phyloP scores from a whole-genome alignment of 2,329 filamentous ascomycete genomes.

The Claviceps sp. region DNA sequence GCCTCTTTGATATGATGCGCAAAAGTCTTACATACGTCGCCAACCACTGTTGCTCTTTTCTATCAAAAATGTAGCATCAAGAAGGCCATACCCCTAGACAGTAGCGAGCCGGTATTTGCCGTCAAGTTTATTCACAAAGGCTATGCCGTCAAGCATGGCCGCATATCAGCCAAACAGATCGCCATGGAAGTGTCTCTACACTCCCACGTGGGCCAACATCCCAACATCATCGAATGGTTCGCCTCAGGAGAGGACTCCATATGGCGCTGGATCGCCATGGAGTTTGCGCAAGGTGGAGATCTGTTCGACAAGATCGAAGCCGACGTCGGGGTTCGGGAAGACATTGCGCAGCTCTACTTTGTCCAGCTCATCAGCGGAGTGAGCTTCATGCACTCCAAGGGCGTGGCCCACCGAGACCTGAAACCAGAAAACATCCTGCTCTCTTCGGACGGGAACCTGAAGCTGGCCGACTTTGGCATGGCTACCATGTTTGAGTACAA shows the following conservation, averaged over 20 bases:
- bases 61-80: conserved; percentile 53
- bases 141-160: conserved; percentile 79
- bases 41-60: conserved; percentile 3
- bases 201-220: conserved; percentile 74
- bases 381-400: conserved; percentile 90
- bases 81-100: conserved; percentile 68
- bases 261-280: conserved; percentile 98
- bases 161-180: conserved; percentile 78
- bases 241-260: conserved; percentile 69
- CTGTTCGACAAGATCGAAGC: conserved; percentile 99
- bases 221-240: conserved; percentile 90
- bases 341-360: conserved; percentile 96
- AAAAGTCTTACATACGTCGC: not conserved
- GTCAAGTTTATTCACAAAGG: conserved; percentile 99
- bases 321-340: conserved; percentile 83
- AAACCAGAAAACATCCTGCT: conserved; percentile 94
- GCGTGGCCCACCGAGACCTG: conserved; percentile 81
- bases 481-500: conserved; percentile 89
- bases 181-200: conserved; percentile 86
- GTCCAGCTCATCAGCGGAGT: conserved; percentile 81
- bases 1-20: not conserved
- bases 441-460: conserved; percentile 71
- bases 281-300: conserved; percentile 87
- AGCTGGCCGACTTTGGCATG: conserved; percentile 93
- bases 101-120: conserved; percentile 68